These are phyloP conservation scores for Aspergillus spinulosporus DNA, from an alignment of 2,329 filamentous ascomycete genomes.

Conservation along the genomic window DNA sequence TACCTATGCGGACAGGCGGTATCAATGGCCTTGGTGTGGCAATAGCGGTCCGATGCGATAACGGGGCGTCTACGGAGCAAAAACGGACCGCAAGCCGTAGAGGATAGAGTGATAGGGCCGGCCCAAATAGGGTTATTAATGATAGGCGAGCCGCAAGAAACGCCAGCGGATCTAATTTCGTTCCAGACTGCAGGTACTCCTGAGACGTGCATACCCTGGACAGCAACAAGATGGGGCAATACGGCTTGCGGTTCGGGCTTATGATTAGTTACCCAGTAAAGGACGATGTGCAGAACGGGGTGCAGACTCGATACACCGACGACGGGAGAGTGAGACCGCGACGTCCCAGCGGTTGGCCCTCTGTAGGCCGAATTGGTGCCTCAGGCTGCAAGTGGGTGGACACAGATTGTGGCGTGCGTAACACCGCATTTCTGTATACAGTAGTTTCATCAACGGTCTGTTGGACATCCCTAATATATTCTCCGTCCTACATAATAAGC, in stretches of 20 bases:
- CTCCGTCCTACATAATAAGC: not conserved
- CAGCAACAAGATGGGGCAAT: not conserved
- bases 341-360: not conserved
- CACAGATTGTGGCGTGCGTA: conserved; percentile 7
- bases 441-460: conserved; percentile 7
- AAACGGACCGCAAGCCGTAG: no score
- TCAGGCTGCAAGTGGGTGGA: conserved; percentile 6
- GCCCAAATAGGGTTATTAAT: not conserved
- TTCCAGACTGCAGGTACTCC: conserved; percentile 1
- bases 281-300: not conserved
- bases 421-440: conserved; percentile 10
- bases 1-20: no score
- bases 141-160: not conserved
- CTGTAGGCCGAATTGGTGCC: not conserved
- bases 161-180: not conserved
- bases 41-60: no score
- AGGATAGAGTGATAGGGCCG: no score
- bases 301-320: not conserved
- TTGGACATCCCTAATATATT: conserved; percentile 8
- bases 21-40: no score
- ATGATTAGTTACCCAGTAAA: not conserved
- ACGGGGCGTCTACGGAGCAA: no score
- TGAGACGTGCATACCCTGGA: conserved; percentile 2
- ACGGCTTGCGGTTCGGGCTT: not conserved
- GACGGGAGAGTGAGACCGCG: not conserved